Evolutionary conservation across 495 filamentous ascomycete genomes (phyloP), one percentile per base, ranked within the genome.

Genomic region (Lasiosphaeriaceae sp.): DNA sequence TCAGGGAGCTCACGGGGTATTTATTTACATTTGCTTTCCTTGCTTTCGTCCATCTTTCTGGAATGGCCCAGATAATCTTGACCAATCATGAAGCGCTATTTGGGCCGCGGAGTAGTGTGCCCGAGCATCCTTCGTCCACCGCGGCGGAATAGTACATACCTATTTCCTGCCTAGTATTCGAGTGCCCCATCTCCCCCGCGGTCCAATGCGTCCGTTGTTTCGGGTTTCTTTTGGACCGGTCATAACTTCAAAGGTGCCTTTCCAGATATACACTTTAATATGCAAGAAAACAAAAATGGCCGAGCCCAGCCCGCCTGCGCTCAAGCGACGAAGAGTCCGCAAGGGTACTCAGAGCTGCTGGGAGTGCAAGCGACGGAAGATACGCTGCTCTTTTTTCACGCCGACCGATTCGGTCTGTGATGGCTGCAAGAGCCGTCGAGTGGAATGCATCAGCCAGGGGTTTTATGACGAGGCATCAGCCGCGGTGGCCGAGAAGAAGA

Each of bases 321-420:
- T 58, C 22, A 70, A 63, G 48, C 64, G 65, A 46, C 52, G 69
- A 57, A 69, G 72, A 61, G 55, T 79, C 34, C 73, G 77, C 19
- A 82, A 80, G 55, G 78, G 79, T 12, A 80, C 77, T 1, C 71
- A 66, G 14, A 78, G 75, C 53, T 82, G 78, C 57, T 80, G 77
- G 76, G 78, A 79, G 56, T 80, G 79, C 64, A 78, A 77, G 52
- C 74, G 71, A 48, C 71, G 77, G 2, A 82, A 82, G 53, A 70
- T 75, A 48, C 67, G 70, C 41, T 81, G 79, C 61, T 74, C 62
- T n/a, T 78, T 78, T 53, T 58, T 61, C 9, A 5, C 37, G 29
- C 17, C 50, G 14, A 26, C 54, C 7, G 67, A 74, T 26, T 45
- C 62, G 16, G 64, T 65, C 41, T 83, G 80, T 54, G 63, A 67